A percentile compares a stretch with the other conserved stretches of the same genome.
Evolutionary conservation across 2,329 filamentous ascomycete genomes (phyloP).

Genomic region (Xylariaceae sp.): DNA sequence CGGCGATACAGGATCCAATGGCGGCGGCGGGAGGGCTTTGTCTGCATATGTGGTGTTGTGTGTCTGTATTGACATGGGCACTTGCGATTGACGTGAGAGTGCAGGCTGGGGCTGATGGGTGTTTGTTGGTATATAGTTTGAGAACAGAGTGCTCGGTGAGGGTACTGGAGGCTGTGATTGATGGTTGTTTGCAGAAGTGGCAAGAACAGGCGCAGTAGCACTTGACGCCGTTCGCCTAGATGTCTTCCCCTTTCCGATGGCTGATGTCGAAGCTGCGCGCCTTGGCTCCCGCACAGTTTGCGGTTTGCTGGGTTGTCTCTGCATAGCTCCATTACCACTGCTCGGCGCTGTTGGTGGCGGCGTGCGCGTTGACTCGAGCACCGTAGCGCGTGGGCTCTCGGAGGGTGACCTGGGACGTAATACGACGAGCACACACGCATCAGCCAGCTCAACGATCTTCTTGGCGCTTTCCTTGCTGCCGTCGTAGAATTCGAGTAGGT

Average conservation of each 20-base stretch:
- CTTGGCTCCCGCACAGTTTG: background rate
- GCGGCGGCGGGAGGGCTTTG: slow-evolving; percentile 29
- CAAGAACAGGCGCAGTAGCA: background rate
- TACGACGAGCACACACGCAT: slow-evolving; percentile 34
- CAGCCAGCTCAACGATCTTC: slow-evolving; percentile 56
- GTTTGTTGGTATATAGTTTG: background rate
- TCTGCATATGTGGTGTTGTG: slow-evolving; percentile 20
- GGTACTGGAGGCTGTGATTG: background rate
- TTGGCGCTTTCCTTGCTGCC: slow-evolving; percentile 55
- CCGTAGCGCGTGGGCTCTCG: slow-evolving; percentile 6
- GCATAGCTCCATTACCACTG: background rate
- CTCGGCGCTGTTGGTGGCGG: background rate
- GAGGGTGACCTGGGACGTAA: slow-evolving; percentile 28
- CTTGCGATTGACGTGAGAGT: background rate
- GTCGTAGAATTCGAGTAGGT: slow-evolving; percentile 64
- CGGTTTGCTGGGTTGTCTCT: background rate
- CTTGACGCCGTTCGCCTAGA: background rate
- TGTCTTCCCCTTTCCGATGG: background rate
- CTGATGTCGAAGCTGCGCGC: background rate
- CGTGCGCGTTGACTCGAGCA: slow-evolving; percentile 7
- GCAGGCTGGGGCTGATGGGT: background rate
- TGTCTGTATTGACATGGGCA: slow-evolving; percentile 14
- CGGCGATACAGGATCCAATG: slow-evolving; percentile 26
- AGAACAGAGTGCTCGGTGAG: background rate
- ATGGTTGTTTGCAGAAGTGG: background rate